Base-by-base conservation (phyloP, 2,329 filamentous ascomycete genomes). In the Pseudocercospora vitis region DNA sequence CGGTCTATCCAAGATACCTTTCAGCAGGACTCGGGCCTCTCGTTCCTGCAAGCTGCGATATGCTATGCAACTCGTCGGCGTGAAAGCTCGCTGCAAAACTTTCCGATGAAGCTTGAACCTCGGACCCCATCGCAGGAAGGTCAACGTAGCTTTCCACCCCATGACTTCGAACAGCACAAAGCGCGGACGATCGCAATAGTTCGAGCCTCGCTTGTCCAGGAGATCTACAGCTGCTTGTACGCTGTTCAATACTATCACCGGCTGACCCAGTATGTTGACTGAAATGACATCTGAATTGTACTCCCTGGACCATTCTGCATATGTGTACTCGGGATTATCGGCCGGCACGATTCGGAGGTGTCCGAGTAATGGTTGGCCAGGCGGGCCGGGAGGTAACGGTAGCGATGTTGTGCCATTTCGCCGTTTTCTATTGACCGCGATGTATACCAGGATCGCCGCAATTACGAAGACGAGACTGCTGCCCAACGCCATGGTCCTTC, bases 71-170 rank as follows among this genome's bases (percentile, higher is more conserved):
- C 59, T 55, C 31, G 73, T 76, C 0, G 74, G 73, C 0, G 78
- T 78, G 5, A 81, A 66, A 8, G 75, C 68, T 19, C 71, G 70
- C 21, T 69, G 67, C 42, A 77, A 69, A 6, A 74, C 69, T 59
- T 75, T 81, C 8, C 79, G 75, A 46, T 78, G 71, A 3, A 68
- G 44, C 18, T 57, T 57, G 45, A 65, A 23, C 69, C 69, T 69
- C 11, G 70, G 64, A 7, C 71, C 70, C 48, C 71, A 75, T 51
- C 65, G 68, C 1, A 77, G 63, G 53, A 78, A 78, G 7, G 75
- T 76, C 2, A 76, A 67, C 50, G 24, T 75, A 61, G 12, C 70
- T 69, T 70, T 66, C 76, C 76, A 79, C 18, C 75, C 75, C 73
- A 76, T 76, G 42, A 55, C 49, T 28, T 63, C 57, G 31, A 56